These are phyloP conservation scores for Aureobasidium namibiae DNA, from an alignment of 2,329 filamentous ascomycete species.

Conservation along the genomic window DNA sequence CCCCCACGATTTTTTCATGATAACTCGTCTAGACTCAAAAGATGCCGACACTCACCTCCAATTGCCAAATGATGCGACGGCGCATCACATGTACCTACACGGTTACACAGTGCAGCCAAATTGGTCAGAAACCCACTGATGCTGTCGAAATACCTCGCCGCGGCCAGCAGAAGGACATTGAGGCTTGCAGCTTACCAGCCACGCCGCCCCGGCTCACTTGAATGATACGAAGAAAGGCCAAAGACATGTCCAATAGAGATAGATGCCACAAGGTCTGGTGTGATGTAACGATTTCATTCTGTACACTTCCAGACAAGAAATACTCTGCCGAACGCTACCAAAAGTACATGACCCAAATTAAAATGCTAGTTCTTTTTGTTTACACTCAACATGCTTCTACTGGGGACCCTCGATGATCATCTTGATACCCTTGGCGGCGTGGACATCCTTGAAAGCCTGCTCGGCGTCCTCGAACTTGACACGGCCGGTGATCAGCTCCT, in stretches of 20 bases:
- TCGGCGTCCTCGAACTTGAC: slow-evolving; percentile 75
- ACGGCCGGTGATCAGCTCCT: slow-evolving; percentile 66
- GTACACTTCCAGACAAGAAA: not conserved
- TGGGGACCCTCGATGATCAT: slow-evolving; percentile 40
- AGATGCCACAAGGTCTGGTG: not conserved
- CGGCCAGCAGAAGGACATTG: not conserved
- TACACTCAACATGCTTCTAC: not conserved
- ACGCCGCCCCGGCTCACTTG: not conserved
- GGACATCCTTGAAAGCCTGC: slow-evolving; percentile 75
- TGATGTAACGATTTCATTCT: not conserved
- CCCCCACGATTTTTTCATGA: not conserved
- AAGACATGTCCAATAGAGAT: not conserved
- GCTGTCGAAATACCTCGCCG: not conserved
- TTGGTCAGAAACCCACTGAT: not conserved
- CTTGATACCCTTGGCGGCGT: slow-evolving; percentile 67
- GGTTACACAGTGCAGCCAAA: not conserved
- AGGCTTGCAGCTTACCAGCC: not conserved
- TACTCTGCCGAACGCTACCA: slow-evolving; percentile 6
- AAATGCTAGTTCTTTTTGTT: not conserved
- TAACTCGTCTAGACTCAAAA: not conserved
- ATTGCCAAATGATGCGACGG: not conserved
- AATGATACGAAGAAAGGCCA: not conserved
- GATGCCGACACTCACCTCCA: not conserved
- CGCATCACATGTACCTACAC: not conserved
- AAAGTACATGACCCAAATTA: slow-evolving; percentile 4